Evolutionary conservation across 306 rosid species (phyloP).

Genomic region (Trifolium repens): DNA sequence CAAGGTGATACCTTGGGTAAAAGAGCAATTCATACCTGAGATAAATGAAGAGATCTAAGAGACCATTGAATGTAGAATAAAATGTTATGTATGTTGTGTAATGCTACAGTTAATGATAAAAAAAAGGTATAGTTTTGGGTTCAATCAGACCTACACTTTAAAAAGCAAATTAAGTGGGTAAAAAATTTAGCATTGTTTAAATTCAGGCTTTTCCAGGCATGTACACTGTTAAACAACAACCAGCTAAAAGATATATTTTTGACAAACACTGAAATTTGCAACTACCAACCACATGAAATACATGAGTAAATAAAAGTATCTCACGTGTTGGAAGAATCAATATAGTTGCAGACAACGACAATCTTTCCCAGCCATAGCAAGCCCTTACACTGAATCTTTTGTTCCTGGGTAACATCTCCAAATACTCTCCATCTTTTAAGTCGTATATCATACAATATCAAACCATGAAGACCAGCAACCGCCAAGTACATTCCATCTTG

Average conservation of each 20-base stretch:
- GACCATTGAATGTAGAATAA: conserved; percentile 34
- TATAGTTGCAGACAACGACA: conserved; percentile 94
- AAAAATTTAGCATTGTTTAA: neutral
- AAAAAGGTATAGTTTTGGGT: conserved; percentile 16
- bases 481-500: conserved; percentile 93
- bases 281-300: conserved; percentile 33
- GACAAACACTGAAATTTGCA: conserved; percentile 38
- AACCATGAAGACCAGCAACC: conserved; percentile 92
- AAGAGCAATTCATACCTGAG: conserved; percentile 92
- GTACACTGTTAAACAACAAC: conserved; percentile 23
- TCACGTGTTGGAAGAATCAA: conserved; percentile 84
- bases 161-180: neutral
- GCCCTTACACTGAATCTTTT: conserved; percentile 92
- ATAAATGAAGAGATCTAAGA: conserved; percentile 44
- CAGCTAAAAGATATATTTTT: conserved; percentile 9
- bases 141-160: neutral
- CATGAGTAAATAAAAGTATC: conserved; percentile 48
- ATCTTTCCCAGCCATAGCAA: conserved; percentile 98
- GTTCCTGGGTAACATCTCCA: conserved; percentile 96
- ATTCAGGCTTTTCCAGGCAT: conserved; percentile 28
- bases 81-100: conserved; percentile 8
- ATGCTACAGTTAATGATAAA: conserved; percentile 30
- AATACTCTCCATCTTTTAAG: conserved; percentile 89
- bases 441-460: conserved; percentile 88
- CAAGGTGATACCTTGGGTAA: conserved; percentile 98